Base-by-base conservation (phyloP, 805 yeast species). In the Ogataea minuta region DNA sequence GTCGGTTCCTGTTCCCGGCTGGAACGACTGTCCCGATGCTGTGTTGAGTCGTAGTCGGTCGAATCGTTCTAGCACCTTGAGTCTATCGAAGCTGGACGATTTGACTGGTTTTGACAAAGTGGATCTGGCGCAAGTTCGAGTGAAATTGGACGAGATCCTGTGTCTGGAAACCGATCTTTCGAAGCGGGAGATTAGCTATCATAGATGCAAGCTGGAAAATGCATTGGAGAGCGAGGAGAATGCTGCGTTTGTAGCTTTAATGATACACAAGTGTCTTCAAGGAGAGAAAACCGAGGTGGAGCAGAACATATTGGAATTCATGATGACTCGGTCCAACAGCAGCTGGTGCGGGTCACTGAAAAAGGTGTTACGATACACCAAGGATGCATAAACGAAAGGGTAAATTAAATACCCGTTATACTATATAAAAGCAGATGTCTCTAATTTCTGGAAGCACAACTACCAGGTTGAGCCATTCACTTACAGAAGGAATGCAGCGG, bases 331-430 rank as follows among this genome's bases (percentile, higher is more conserved):
- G 49, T 71, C 69, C 29, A 79, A 84, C 1, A 74, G 76, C 9
- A 59, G 62, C 16, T 84, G 95, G 95, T 77, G 84, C 45, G 68
- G 77, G 17, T 83, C 90, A 3, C 64, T 84, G 37, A 71, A 80
- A 35, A 79, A 79, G 54, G 57, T 82, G 4, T 49, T 76, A 16
- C 14, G 23, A 14, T 11, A 33, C 28, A 31, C 26, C 24, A 31
- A 25, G 15, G 12, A 9, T 8, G 28, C n/a, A 21, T 9, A 25
- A 17, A 20, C 10, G 6, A n/a, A 23, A 5, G 26, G 13, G 20
- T 9, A 20, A 28, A 10, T 17, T 10, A 12, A 20, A 10, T 15
- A 8, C 2, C 23, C 23, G 5, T 5, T 6, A 23, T 13, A 5
- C 12, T 32, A 28, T 35, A 39, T 30, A 44, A 20, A 8, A 44